Conservation (phyloP, 805 yeast genomes). For the Jamesozyma hellenica region DNA sequence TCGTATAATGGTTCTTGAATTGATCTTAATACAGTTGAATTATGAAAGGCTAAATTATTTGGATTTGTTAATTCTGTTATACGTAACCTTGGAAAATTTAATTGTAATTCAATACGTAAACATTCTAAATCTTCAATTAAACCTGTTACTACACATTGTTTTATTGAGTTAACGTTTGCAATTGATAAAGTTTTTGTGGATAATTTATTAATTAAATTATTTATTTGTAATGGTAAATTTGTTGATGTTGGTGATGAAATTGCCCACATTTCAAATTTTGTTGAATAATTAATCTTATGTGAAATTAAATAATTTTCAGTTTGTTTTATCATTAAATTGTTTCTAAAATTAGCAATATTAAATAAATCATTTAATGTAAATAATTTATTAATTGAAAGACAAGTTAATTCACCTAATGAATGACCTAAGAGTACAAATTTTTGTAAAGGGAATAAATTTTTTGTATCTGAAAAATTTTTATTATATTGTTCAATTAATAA, state of each 20-base stretch:
- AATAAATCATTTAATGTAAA: conserved; percentile 22
- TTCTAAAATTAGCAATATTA: conserved; percentile 27
- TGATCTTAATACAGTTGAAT: conserved; percentile 22
- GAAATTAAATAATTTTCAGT: conserved; percentile 21
- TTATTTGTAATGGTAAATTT: conserved; percentile 20
- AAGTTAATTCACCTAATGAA: conserved; percentile 29
- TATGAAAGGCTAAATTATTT: conserved; percentile 28
- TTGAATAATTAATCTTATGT: conserved; percentile 17
- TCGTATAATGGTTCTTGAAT: conserved; percentile 28
- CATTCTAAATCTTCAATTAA: conserved; percentile 20
- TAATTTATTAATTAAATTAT: conserved; percentile 10
- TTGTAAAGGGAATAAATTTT: neutral
- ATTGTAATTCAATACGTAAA: conserved; percentile 16
- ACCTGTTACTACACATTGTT: conserved; percentile 29
- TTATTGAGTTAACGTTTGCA: conserved; percentile 26
- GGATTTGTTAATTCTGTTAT: conserved; percentile 26
- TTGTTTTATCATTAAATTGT: conserved; percentile 26
- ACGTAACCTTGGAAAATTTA: conserved; percentile 16
- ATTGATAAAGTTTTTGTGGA: conserved; percentile 18
- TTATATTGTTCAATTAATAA: conserved; percentile 3
- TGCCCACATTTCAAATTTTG: conserved; percentile 27
- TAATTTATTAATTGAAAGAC: conserved; percentile 21
- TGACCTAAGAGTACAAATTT: conserved; percentile 22
- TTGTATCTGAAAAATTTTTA: neutral
- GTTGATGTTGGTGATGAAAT: conserved; percentile 23